Conservation (phyloP, 2,329 filamentous ascomycete genomes). For the Ampelomyces quisqualis region DNA sequence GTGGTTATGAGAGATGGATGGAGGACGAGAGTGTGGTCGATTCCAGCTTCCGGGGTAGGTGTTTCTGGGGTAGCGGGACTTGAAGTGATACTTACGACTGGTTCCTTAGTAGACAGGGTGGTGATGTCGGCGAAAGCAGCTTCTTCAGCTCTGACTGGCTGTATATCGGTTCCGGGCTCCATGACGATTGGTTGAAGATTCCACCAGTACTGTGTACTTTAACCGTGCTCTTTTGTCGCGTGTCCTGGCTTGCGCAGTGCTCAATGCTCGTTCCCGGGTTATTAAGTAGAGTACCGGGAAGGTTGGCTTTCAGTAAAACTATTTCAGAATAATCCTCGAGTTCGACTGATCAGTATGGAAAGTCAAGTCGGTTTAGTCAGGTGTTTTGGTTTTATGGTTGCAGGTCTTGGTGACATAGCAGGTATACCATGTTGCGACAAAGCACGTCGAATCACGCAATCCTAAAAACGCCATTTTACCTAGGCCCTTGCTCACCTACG, state of each 20-base stretch:
- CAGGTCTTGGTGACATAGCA: conserved; percentile 10
- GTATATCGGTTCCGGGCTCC: not conserved
- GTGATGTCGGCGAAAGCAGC: not conserved
- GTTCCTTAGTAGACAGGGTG: too few relatives aligned
- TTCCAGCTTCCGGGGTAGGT: not conserved
- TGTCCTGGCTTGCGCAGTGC: too few relatives aligned
- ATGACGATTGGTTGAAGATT: not conserved
- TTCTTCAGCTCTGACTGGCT: not conserved
- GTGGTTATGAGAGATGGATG: conserved; percentile 28
- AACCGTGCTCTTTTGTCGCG: too few relatives aligned
- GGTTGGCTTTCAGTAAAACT: too few relatives aligned
- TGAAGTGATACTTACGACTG: not conserved
- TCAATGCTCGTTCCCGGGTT: too few relatives aligned
- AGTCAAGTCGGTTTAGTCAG: too few relatives aligned
- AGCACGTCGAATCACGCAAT: conserved; percentile 41
- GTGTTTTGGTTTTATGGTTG: too few relatives aligned
- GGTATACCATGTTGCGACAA: conserved; percentile 27
- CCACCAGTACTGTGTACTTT: not conserved
- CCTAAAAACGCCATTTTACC: conserved; percentile 21
- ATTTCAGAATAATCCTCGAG: too few relatives aligned
- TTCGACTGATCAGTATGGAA: too few relatives aligned
- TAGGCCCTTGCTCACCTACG: conserved; percentile 13
- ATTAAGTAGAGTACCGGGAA: too few relatives aligned
- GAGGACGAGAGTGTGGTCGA: conserved; percentile 15
- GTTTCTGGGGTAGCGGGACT: not conserved